Conservation (phyloP, 441 rosid genomes). For the Euphorbia celastroides region DNA sequence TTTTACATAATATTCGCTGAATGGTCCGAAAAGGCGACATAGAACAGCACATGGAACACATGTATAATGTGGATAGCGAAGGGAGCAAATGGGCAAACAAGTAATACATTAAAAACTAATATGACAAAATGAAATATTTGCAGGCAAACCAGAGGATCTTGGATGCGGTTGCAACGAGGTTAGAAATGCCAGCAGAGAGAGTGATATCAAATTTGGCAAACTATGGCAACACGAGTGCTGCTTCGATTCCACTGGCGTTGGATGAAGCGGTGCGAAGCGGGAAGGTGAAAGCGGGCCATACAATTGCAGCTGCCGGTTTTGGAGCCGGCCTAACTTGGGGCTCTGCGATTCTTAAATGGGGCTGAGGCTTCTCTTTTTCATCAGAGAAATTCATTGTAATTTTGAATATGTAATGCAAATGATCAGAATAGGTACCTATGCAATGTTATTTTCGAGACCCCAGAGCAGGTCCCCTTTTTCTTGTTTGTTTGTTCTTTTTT, state of each 20-base stretch:
- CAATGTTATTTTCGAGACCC: constrained; percentile 11
- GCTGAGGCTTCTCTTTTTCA: background rate
- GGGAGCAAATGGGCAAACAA: too few relatives aligned
- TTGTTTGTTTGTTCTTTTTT: constrained; percentile 14
- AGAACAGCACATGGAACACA: too few relatives aligned
- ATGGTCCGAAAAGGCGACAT: too few relatives aligned
- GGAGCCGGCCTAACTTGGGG: constrained; percentile 83
- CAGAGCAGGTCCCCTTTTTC: background rate
- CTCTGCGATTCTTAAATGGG: background rate
- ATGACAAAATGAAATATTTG: constrained; percentile 20
- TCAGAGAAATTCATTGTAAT: constrained; percentile 8
- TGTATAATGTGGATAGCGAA: too few relatives aligned
- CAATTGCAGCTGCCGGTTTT: constrained; percentile 76
- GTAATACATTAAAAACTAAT: too few relatives aligned
- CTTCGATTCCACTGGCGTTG: constrained; percentile 87
- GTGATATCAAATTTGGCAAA: constrained; percentile 79
- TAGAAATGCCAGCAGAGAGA: constrained; percentile 63
- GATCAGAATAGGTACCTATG: constrained; percentile 12
- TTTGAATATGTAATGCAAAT: constrained; percentile 14
- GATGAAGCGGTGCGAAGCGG: constrained; percentile 91
- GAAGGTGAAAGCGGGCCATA: constrained; percentile 74
- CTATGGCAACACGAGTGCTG: constrained; percentile 94
- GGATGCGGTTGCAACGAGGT: constrained; percentile 76
- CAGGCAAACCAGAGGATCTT: constrained; percentile 97
- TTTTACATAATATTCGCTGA: too few relatives aligned